A percentile compares a stretch with the other conserved stretches of the same genome.
Evolutionary conservation across 257 asterid genomes (phyloP).

Genomic region (Capsicum baccatum): DNA sequence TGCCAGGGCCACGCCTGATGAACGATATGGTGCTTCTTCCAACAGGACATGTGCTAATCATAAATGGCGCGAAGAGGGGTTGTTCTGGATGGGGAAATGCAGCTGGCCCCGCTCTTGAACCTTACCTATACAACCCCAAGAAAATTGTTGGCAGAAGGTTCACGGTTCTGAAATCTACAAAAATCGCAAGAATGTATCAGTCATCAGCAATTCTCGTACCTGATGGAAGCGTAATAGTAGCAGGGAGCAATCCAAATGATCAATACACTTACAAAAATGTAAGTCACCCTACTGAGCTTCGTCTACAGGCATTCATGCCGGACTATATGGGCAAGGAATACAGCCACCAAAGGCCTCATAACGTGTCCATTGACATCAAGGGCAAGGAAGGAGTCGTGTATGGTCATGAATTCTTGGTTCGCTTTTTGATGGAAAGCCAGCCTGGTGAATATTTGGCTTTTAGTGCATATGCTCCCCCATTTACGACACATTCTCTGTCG

Average conservation of each 20-base stretch:
- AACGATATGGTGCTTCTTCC: slow-evolving; percentile 66
- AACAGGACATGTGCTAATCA: slow-evolving; percentile 63
- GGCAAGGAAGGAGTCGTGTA: slow-evolving; percentile 39
- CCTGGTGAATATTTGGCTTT: slow-evolving; percentile 34
- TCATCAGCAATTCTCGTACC: slow-evolving; percentile 61
- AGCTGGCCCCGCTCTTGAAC: slow-evolving; percentile 47
- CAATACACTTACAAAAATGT: slow-evolving; percentile 45
- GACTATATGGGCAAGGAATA: slow-evolving; percentile 45
- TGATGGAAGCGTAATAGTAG: slow-evolving; percentile 65
- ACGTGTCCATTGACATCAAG: slow-evolving; percentile 38
- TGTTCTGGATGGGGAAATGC: slow-evolving; percentile 54
- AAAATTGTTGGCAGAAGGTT: slow-evolving; percentile 50
- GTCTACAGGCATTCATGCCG: slow-evolving; percentile 62
- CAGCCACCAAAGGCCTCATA: slow-evolving; percentile 48
- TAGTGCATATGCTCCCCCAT: slow-evolving; percentile 61
- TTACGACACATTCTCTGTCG: slow-evolving; percentile 62
- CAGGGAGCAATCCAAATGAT: slow-evolving; percentile 63
- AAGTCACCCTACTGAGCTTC: slow-evolving; percentile 59
- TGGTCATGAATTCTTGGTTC: slow-evolving; percentile 48
- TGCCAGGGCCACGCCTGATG: slow-evolving; percentile 64
- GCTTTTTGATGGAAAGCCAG: slow-evolving; percentile 38
- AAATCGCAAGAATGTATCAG: slow-evolving; percentile 64
- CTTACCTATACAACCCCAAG: slow-evolving; percentile 59
- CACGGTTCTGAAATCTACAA: slow-evolving; percentile 44
- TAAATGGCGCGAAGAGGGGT: slow-evolving; percentile 59